A percentile compares a stretch with the other conserved stretches of the same genome.
Conservation (phyloP, 164 flowering plant species). For the Pachysandra terminalis region DNA sequence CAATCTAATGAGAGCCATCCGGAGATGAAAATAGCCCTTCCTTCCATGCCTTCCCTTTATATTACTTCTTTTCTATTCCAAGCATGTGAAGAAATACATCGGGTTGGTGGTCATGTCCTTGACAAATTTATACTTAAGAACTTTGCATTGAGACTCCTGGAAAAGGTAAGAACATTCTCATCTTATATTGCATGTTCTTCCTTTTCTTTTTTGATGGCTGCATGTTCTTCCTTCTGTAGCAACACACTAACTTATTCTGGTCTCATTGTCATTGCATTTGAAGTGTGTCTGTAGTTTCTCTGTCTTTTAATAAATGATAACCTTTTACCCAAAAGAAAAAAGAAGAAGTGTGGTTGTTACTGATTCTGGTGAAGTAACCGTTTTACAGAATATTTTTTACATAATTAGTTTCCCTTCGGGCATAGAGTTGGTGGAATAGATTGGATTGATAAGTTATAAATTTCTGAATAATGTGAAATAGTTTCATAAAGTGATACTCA, state of each 20-base stretch:
- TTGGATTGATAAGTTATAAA: no score
- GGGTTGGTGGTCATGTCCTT: constrained; percentile 93
- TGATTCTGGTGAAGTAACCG: no score
- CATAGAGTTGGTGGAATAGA: no score
- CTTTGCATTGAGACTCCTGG: constrained; percentile 57
- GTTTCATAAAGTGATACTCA: no score
- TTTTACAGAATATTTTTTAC: no score
- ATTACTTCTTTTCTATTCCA: constrained; percentile 67
- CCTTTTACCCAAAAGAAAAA: no score
- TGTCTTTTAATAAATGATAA: no score
- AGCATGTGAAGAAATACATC: constrained; percentile 91
- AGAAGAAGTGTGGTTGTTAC: neutral
- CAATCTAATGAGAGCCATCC: constrained; percentile 49
- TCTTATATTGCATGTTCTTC: neutral
- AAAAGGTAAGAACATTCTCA: constrained; percentile 51
- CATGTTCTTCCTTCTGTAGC: neutral
- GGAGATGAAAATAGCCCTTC: constrained; percentile 90
- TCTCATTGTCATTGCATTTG: neutral
- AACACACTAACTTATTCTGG: neutral
- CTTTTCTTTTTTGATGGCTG: neutral
- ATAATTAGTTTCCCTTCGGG: no score
- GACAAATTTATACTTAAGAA: constrained; percentile 75
- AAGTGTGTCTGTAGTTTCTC: no score
- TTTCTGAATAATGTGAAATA: no score
- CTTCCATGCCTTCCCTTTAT: constrained; percentile 91